Base-by-base conservation (phyloP, 108 stramenopile genomes). In the Epithemia pelagica region DNA sequence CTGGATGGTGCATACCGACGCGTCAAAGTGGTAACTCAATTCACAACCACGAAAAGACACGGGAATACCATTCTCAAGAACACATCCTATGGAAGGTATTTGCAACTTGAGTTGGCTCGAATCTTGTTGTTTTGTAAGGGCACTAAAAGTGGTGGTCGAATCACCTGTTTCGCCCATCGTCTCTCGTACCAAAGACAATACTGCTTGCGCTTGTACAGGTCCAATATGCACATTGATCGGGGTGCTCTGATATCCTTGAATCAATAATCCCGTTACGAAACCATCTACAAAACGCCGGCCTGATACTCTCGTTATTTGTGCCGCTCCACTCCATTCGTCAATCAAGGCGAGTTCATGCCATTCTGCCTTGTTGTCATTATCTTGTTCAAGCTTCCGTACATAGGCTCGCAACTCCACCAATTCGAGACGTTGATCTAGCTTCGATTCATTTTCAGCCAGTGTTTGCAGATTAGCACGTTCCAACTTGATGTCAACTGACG, bases 261-360 rank as follows among this genome's bases (percentile, higher is more conserved):
- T 15, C 5, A 46, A 15, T 15, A 46, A 46, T 46, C 37, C 37
- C 5, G 37, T 46, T 5, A 15, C 37, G 15, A 46, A 5, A 46
- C 37, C 37, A 58, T 58, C 26, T 27, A 58, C 25, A 27, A 58
- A 58, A 7, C 56, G 56, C 56, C 56, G 56, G 5, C 56, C 56
- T 5, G 56, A 58, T 7, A 58, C 21, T 23, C 56, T 23, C 25
- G 7, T 26, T 7, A 27, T 27, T 26, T 26, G 56, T 18, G 56
- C 56, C 7, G 56, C 56, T 18, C 26, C 7, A 27, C 21, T 21
- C 7, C 7, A 23, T 7, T 7, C 15, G 25, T 58, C 56, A 7
- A 23, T 18, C 25, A 58, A 58, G 21, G 22, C 18, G 21, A 26
- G 56, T 58, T 26, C 26, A 20, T 52, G 52, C 20, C 52, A 15